phyloP scores from a whole-genome alignment of 2,329 filamentous ascomycete species.

The Aspergillus brasiliensis region DNA sequence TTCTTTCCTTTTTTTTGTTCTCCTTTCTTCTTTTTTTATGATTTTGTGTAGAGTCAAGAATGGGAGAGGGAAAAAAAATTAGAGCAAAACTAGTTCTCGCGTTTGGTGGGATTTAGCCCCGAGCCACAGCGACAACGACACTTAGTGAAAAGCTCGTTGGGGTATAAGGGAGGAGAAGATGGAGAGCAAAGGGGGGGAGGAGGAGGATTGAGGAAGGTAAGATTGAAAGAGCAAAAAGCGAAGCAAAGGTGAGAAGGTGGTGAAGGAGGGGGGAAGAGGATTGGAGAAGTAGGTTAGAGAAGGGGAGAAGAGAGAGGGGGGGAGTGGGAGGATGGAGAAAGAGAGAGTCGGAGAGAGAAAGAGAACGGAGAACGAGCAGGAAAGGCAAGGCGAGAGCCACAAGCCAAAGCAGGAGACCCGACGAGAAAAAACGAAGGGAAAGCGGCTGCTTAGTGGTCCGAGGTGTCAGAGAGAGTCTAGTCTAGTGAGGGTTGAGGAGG shows the following conservation, averaged over 20 bases:
- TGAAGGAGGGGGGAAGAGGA: slow-evolving; percentile 10
- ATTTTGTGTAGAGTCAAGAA: too few relatives aligned
- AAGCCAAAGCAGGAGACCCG: slow-evolving; percentile 5
- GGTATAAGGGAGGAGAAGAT: slow-evolving; percentile 22
- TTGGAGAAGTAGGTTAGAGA: slow-evolving; percentile 7
- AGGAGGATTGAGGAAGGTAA: slow-evolving; percentile 18
- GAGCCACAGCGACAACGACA: slow-evolving; percentile 45
- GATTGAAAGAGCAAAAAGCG: slow-evolving; percentile 45
- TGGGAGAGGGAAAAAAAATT: slow-evolving; percentile 14
- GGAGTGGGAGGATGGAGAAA: slow-evolving; percentile 17
- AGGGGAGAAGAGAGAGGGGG: slow-evolving; percentile 11
- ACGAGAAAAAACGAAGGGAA: slow-evolving; percentile 5
- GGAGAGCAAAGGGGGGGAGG: slow-evolving; percentile 19
- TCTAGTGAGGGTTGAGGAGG: slow-evolving; percentile 8
- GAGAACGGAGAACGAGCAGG: slow-evolving; percentile 15
- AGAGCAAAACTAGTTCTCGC: slow-evolving; percentile 27
- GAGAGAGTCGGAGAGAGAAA: slow-evolving; percentile 22
- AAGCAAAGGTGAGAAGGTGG: slow-evolving; percentile 50
- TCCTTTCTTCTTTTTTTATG: background rate
- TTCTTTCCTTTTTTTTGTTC: slow-evolving; percentile 16
- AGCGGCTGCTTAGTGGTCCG: slow-evolving; percentile 10
- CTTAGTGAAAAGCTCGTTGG: slow-evolving; percentile 57
- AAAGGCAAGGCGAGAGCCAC: slow-evolving; percentile 8
- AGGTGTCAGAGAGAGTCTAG: slow-evolving; percentile 17
- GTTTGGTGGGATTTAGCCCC: slow-evolving; percentile 27